Evolutionary conservation across 805 yeast species (phyloP).

Genomic region (Pichia paraexigua): DNA sequence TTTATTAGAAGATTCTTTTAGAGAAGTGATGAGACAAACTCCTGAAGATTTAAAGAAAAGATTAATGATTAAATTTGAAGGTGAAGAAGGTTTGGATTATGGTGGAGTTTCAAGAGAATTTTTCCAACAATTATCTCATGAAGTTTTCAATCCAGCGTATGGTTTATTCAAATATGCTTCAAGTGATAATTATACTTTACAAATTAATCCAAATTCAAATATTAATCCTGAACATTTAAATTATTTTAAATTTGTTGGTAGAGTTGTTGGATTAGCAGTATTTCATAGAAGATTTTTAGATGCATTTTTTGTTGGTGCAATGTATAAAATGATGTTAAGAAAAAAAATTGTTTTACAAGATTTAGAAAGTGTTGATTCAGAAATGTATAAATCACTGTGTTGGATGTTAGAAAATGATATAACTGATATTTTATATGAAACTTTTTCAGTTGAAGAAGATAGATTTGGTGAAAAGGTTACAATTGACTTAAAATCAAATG

Average conservation of each 20-base stretch:
- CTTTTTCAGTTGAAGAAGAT: constrained; percentile 83
- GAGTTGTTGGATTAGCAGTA: constrained; percentile 96
- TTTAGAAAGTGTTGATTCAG: constrained; percentile 98
- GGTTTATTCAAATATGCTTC: constrained; percentile 97
- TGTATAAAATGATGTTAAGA: constrained; percentile 94
- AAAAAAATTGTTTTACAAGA: constrained; percentile 93
- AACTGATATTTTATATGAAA: constrained; percentile 75
- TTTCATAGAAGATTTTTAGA: constrained; percentile 97
- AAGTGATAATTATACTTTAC: constrained; percentile 95
- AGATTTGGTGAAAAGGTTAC: constrained; percentile 89
- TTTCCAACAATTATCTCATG: constrained; percentile 92
- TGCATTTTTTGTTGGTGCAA: constrained; percentile 97
- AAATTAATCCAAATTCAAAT: constrained; percentile 94
- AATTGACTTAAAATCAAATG: constrained; percentile 84
- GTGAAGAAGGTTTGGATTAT: constrained; percentile 98
- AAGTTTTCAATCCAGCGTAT: constrained; percentile 97
- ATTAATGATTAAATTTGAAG: constrained; percentile 96
- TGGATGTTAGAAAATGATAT: constrained; percentile 97
- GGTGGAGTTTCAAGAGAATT: constrained; percentile 99
- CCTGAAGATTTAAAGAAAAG: constrained; percentile 98
- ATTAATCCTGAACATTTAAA: constrained; percentile 97
- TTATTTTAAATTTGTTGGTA: constrained; percentile 95
- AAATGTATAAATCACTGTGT: constrained; percentile 85
- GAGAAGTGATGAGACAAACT: constrained; percentile 97
- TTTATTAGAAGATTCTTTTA: constrained; percentile 94